Base-by-base conservation (phyloP, 1,139 yeast genomes). In the Geotrichum europaeum region DNA sequence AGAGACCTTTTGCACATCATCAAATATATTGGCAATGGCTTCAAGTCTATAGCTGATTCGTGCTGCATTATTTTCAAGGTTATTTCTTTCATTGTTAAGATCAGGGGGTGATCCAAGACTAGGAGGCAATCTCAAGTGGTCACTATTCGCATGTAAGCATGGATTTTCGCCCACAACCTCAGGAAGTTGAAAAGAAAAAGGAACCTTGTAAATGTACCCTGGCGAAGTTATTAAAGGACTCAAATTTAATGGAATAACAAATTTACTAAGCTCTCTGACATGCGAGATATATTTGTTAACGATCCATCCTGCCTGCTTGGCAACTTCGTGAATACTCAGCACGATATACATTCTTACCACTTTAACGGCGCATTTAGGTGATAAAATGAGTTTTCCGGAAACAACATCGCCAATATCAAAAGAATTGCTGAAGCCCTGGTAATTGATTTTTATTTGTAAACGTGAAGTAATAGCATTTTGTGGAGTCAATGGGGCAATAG, bases 171-270 rank as follows among this genome's bases (percentile, higher is more conserved):
- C 20, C 7, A 13, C 20, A 13, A 36, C 1, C 1, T 49, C 49
- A 34, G 57, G 49, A 32, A 55, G 12, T 18, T 55, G 57, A 4
- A 55, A 9, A n/a, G 57, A n/a, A 22, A 55, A 55, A 18, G 52
- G 52, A 22, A 55, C 32, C 4, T 43, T 6, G 9, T 55, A 55
- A 12, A 47, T 13, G 43, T 25, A 55, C 15, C 52, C 52, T 18
- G 52, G 47, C 1, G 13, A 25, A 6, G 57, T 51, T 47, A 18
- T 34, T 47, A 47, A 10, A 3, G 40, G 15, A 34, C 51, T 47
- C 18, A 49, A 30, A 10, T 36, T 10, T 13, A 36, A 36, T 13
- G 15, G 43, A 36, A 36, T 36, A n/a, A 36, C 43, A 36, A 36
- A 36, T 15, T 36, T 13, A 36, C 10, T n/a, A 36, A 36, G 43